Evolutionary conservation across 169 alveolate species (phyloP).

Genomic region (Babesia ovata): DNA sequence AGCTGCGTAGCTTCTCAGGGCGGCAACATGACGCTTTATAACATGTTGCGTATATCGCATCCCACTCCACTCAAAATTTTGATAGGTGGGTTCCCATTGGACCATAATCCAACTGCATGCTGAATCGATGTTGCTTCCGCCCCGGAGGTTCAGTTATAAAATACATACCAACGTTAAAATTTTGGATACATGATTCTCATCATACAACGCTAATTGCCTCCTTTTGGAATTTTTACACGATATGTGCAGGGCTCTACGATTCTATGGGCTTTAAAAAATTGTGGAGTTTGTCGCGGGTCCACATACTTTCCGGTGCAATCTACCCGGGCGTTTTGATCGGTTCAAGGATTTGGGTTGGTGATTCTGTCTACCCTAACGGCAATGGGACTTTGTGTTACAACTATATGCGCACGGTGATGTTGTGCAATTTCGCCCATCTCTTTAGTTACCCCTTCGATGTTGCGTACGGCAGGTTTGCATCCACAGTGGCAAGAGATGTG

Average conservation of each 20-base stretch:
- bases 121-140: not conserved
- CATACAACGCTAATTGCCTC: not conserved
- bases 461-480: conserved; percentile 51
- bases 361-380: conserved; percentile 1
- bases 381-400: conserved; percentile 19
- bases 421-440: conserved; percentile 49
- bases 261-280: conserved; percentile 34
- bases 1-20: conserved; percentile 34
- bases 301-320: conserved; percentile 46
- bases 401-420: conserved; percentile 26
- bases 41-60: not conserved
- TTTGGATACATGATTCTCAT: not conserved
- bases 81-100: conserved; percentile 33
- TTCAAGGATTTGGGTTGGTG: conserved; percentile 13
- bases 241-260: conserved; percentile 26
- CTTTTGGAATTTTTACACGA: not conserved
- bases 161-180: not conserved
- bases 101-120: not conserved
- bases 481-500: not conserved
- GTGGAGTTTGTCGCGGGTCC: conserved; percentile 53
- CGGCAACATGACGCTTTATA: conserved; percentile 13
- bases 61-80: conserved; percentile 46
- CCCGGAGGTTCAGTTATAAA: not conserved
- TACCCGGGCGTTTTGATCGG: conserved; percentile 51
- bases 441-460: conserved; percentile 68